Evolutionary conservation across 2,329 filamentous ascomycete genomes (phyloP).

Genomic region (Lachnellula suecica): DNA sequence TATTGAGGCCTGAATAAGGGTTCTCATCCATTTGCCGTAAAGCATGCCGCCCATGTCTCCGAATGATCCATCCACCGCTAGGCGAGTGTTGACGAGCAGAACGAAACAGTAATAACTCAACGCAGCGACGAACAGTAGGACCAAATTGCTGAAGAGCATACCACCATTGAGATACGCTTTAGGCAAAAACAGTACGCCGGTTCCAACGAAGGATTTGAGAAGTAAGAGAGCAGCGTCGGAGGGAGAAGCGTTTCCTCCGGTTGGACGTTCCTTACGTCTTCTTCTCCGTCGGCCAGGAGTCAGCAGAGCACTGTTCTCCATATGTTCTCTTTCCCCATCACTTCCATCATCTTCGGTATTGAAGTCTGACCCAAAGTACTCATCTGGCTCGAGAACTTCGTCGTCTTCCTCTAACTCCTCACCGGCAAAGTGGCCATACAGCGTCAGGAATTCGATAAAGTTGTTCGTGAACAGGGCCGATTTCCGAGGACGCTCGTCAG

Average conservation of each 20-base stretch:
- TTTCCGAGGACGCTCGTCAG: conserved; percentile 35
- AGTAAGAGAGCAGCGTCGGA: conserved; percentile 80
- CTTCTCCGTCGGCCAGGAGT: conserved; percentile 72
- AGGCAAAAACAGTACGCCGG: conserved; percentile 89
- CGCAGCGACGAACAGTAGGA: conserved; percentile 80
- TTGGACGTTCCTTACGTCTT: conserved; percentile 72
- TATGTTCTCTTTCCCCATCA: conserved; percentile 72
- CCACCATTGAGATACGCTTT: conserved; percentile 93
- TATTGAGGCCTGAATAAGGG: conserved; percentile 84
- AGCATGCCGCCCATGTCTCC: conserved; percentile 93
- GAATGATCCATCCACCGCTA: conserved; percentile 90
- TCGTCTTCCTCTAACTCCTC: conserved; percentile 97
- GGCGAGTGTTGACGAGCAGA: conserved; percentile 80
- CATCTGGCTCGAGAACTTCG: conserved; percentile 80
- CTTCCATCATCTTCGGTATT: conserved; percentile 55
- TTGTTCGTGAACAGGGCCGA: conserved; percentile 75
- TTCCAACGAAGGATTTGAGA: conserved; percentile 97
- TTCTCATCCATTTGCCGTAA: conserved; percentile 88
- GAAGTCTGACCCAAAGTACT: conserved; percentile 83
- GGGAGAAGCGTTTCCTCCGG: conserved; percentile 73
- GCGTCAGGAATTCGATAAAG: conserved; percentile 91
- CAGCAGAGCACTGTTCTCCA: conserved; percentile 83
- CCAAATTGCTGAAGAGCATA: conserved; percentile 93
- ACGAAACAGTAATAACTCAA: conserved; percentile 98
- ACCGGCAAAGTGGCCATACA: conserved; percentile 97